Evolutionary conservation across 441 rosid genomes (phyloP).

Genomic region (Brassica hybrid): DNA sequence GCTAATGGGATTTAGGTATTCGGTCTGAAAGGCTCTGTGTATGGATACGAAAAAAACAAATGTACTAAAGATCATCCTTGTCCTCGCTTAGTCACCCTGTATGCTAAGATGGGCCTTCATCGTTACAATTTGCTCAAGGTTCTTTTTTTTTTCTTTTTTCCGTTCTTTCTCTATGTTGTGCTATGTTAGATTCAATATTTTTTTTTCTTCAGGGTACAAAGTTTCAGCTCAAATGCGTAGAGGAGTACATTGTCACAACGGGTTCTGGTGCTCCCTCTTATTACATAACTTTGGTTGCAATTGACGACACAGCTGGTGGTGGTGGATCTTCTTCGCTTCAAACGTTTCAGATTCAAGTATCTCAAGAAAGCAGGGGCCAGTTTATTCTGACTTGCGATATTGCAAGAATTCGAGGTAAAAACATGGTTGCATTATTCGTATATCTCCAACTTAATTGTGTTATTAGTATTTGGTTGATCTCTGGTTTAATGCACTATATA

Average conservation of each 20-base stretch:
- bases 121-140: slow-evolving; percentile 1
- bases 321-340: background rate
- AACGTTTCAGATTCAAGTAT: background rate
- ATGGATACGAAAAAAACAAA: too few species aligned
- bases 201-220: background rate
- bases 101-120: slow-evolving; percentile 4
- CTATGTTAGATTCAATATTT: background rate
- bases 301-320: background rate
- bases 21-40: background rate
- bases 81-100: background rate
- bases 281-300: background rate
- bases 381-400: background rate
- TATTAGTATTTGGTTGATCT: background rate
- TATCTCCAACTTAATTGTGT: background rate
- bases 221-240: background rate
- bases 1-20: background rate
- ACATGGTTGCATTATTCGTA: background rate
- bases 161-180: background rate
- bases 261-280: background rate
- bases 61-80: background rate
- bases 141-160: background rate
- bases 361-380: background rate
- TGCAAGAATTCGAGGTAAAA: background rate
- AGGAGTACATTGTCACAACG: background rate
- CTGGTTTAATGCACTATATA: background rate